Evolutionary conservation across 2,329 filamentous ascomycete genomes (phyloP).

Genomic region (Fusarium sulawesiense): DNA sequence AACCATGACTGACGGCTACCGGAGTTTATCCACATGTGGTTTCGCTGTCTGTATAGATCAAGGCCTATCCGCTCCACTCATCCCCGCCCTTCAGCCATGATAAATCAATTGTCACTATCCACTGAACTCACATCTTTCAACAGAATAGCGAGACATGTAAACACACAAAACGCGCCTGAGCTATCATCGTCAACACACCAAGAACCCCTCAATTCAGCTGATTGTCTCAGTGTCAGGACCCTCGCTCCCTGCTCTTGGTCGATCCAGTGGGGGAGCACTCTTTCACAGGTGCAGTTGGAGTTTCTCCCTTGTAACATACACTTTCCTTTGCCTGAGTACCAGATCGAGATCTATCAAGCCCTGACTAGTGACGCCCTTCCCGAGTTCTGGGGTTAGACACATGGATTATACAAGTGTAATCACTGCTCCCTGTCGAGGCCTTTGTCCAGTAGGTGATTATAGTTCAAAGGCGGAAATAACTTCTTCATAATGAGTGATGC

Average conservation of each 20-base stretch:
- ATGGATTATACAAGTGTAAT: not conserved
- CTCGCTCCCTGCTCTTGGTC: slow-evolving; percentile 31
- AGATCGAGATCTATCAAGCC: slow-evolving; percentile 5
- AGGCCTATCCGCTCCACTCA: slow-evolving; percentile 2
- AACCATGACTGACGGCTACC: not conserved
- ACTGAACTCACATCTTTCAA: not conserved
- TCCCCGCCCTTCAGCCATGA: slow-evolving; percentile 7
- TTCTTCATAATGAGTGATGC: not conserved
- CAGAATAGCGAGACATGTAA: slow-evolving; percentile 17
- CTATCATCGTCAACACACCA: slow-evolving; percentile 7
- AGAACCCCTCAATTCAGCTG: slow-evolving; percentile 22
- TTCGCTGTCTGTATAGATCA: not conserved
- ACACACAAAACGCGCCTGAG: slow-evolving; percentile 18
- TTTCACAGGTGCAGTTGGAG: not conserved
- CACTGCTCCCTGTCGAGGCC: not conserved
- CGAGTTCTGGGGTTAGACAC: not conserved
- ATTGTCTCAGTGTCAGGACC: slow-evolving; percentile 18
- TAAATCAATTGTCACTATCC: not conserved
- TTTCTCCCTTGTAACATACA: slow-evolving; percentile 5
- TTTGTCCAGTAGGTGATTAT: not conserved
- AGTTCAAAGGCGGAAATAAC: not conserved
- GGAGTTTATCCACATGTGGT: slow-evolving; percentile 5
- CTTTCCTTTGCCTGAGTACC: not conserved
- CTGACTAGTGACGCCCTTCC: slow-evolving; percentile 15
- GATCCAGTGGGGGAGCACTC: slow-evolving; percentile 1